Base-by-base conservation (phyloP, 371 early-diverging fungal genomes). In the Lichtheimia corymbifera region DNA sequence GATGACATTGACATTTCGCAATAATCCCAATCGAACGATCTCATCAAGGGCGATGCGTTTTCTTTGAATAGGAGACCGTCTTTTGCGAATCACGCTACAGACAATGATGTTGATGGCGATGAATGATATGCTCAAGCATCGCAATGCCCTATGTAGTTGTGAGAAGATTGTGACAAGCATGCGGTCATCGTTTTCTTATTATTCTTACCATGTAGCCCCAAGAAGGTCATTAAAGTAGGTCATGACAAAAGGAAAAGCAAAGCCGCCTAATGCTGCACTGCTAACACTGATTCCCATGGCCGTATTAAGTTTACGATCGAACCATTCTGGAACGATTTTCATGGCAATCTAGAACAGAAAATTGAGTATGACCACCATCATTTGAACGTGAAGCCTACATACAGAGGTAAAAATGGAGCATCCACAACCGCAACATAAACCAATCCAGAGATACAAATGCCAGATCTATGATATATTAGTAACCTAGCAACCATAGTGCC, bases 201-300 rank as follows among this genome's bases (percentile, higher is more conserved):
- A 35, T 35, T 35, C 2, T 35, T 35, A 35, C 35, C 35, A 35
- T 35, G 35, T 35, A 6, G 35, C 35, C 9, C 35, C 35, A 35
- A 35, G 35, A 35, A 35, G 35, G 9, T 35, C 35, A 11, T 35
- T 35, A 35, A 35, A 35, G 11, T 35, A 35, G 35, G 53, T 61
- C 61, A 61, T 61, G 42, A 61, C 47, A 24, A 61, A 54, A 14
- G 61, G 61, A 20, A 43, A 54, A 18, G 45, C 53, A 14, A 61
- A 35, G n/a, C 61, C 55, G 18, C 44, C 53, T 18, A 55, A 47
- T 28, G 49, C 47, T n/a, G 55, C 35, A 18, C 47, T 41, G 24
- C 55, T 49, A 2, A 55, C 51, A 15, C 45, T 28, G 35, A 54
- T 61, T 15, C 61, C 44, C 43, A 54, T 45, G 0, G 61, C 61